These are phyloP conservation scores for Striga hermonthica DNA, from an alignment of 305 asterid species.

Conservation along the genomic window DNA sequence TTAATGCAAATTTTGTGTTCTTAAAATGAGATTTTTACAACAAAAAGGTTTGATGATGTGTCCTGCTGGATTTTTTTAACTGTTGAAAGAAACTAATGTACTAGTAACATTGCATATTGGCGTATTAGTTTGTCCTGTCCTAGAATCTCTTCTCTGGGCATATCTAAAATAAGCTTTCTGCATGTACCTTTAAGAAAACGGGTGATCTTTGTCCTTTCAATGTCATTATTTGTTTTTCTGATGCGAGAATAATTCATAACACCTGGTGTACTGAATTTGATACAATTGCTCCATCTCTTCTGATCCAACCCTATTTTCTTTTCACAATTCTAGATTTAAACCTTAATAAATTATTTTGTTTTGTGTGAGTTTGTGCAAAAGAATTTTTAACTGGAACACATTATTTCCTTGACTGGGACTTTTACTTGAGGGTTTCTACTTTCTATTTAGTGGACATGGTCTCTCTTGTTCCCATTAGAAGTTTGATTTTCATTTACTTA, in stretches of 20 bases:
- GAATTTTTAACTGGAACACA: slow-evolving; percentile 3
- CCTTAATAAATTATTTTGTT: neutral
- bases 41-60: no score
- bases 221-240: neutral
- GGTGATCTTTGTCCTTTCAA: slow-evolving; percentile 6
- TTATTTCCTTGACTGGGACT: slow-evolving; percentile 13
- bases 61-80: no score
- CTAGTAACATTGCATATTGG: neutral
- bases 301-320: neutral
- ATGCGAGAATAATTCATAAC: neutral
- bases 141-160: neutral
- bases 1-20: no score
- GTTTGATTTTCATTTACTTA: no score
- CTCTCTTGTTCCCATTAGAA: no score
- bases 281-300: no score
- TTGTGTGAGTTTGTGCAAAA: slow-evolving; percentile 5
- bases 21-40: no score
- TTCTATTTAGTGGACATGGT: no score
- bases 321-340: slow-evolving; percentile 3
- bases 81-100: no score
- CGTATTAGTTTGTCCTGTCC: neutral
- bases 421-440: neutral
- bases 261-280: no score
- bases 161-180: slow-evolving; percentile 13
- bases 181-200: slow-evolving; percentile 9